Conservation (phyloP, 2,329 filamentous ascomycete species). For the Colletotrichum limetticola region DNA sequence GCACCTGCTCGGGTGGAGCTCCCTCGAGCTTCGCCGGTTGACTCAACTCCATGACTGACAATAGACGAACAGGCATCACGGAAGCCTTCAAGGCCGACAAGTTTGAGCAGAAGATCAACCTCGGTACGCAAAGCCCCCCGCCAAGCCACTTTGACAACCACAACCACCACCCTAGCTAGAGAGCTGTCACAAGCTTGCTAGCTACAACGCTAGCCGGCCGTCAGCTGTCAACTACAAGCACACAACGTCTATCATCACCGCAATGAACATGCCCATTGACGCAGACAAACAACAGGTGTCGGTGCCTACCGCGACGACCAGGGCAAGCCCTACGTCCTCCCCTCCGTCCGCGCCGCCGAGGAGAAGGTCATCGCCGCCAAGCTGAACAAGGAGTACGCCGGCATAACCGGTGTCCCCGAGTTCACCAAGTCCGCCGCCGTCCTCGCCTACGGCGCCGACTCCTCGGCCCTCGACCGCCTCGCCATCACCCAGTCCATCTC, state of each 20-base stretch:
- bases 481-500: constrained; percentile 98
- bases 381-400: constrained; percentile 97
- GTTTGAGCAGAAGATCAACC: constrained; percentile 96
- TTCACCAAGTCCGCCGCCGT: constrained; percentile 93
- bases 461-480: constrained; percentile 79
- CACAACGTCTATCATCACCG: not conserved
- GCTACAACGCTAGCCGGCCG: constrained; percentile 9
- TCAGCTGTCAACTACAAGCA: constrained; percentile 6
- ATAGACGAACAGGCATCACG: constrained; percentile 75
- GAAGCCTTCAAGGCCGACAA: constrained; percentile 99
- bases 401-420: constrained; percentile 93
- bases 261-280: not conserved
- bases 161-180: not conserved
- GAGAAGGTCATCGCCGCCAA: constrained; percentile 81
- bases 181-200: constrained; percentile 22
- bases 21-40: not conserved
- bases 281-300: constrained; percentile 69
- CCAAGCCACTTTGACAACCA: not conserved
- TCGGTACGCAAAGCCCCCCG: constrained; percentile 67
- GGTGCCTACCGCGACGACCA: constrained; percentile 98
- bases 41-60: constrained; percentile 39
- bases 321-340: constrained; percentile 97
- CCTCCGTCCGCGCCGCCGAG: constrained; percentile 91
- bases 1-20: constrained; percentile 23
- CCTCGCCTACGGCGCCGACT: constrained; percentile 89